Evolutionary conservation across 2,329 filamentous ascomycete genomes (phyloP).

Genomic region (Pseudocercospora pini-densiflorae): DNA sequence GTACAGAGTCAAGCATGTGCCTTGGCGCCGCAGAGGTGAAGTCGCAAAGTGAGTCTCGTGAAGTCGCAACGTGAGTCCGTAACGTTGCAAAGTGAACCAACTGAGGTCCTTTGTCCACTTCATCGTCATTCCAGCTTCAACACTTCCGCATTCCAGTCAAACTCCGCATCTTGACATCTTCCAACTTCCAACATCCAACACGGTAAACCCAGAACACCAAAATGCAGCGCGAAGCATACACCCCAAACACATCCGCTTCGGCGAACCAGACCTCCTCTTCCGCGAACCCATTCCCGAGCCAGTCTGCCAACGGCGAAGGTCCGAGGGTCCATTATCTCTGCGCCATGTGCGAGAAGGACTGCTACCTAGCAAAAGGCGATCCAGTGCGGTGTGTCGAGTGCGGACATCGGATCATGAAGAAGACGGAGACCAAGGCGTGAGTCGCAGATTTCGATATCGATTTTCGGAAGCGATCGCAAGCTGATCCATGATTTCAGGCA

Average conservation of each 20-base stretch:
- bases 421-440: neutral
- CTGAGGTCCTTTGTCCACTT: no score
- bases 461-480: neutral
- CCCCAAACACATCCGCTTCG: neutral
- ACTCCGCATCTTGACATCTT: no score
- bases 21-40: no score
- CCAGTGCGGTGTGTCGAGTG: neutral
- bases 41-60: no score
- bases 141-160: neutral
- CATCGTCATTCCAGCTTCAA: neutral
- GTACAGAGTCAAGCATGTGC: no score
- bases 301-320: neutral
- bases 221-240: neutral
- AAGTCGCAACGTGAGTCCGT: no score
- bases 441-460: neutral
- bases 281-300: neutral
- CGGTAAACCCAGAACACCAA: neutral
- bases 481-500: neutral
- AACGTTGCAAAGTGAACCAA: no score
- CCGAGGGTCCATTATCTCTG: neutral
- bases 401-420: neutral
- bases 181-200: neutral
- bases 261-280: neutral
- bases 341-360: neutral
- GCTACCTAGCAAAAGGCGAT: neutral